Evolutionary conservation across 148 eudicot species (phyloP).

Genomic region (Vaccinium vitisidaea): DNA sequence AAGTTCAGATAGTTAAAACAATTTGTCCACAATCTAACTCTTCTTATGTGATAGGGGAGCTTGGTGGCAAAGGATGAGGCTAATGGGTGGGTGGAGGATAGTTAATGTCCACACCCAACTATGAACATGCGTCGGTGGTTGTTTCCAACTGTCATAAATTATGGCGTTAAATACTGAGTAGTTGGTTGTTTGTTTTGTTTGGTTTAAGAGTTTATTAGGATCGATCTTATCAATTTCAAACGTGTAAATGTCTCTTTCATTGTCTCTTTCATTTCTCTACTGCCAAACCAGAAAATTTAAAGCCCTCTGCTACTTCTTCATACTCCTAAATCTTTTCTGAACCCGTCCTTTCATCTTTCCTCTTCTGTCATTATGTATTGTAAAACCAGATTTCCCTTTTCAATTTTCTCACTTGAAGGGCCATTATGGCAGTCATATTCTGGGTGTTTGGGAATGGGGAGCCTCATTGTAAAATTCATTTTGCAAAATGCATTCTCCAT

Average conservation of each 20-base stretch:
- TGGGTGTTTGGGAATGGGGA: no score
- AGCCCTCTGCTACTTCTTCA: not conserved
- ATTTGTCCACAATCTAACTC: no score
- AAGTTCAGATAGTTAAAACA: no score
- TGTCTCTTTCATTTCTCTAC: not conserved
- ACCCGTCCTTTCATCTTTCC: no score
- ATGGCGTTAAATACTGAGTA: not conserved
- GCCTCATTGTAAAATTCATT: no score
- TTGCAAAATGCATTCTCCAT: no score
- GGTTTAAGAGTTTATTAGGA: not conserved
- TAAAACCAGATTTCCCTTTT: no score
- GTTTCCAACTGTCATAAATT: constrained; percentile 9
- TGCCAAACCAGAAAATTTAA: not conserved
- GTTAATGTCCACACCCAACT: constrained; percentile 30
- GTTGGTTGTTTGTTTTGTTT: not conserved
- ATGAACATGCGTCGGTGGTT: not conserved
- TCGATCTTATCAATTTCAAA: not conserved
- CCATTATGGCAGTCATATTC: no score
- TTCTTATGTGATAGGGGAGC: no score
- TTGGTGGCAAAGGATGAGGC: not conserved
- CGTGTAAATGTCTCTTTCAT: not conserved
- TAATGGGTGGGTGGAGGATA: constrained; percentile 31
- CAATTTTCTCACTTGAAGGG: no score
- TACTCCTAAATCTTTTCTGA: no score
- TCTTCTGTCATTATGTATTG: no score